Percentiles rank a stretch among this genome's conserved stretches.
phyloP scores from a whole-genome alignment of 257 asterid genomes.

The Ballota nigra region DNA sequence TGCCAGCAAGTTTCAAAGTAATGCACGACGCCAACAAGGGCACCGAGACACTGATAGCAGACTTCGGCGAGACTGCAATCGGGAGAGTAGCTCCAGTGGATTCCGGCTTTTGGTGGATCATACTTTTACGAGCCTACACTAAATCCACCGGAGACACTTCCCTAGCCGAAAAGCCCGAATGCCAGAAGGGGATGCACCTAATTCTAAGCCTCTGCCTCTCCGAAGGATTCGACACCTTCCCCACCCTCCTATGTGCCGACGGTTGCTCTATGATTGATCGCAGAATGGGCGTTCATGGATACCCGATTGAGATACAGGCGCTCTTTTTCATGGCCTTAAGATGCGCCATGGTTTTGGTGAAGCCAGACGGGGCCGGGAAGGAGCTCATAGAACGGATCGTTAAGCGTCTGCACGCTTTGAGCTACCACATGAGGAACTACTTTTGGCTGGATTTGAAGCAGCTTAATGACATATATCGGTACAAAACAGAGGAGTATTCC shows the following conservation, averaged over 20 bases:
- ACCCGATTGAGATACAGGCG: constrained; percentile 57
- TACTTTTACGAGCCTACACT: constrained; percentile 46
- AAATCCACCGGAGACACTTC: constrained; percentile 55
- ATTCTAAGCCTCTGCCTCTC: constrained; percentile 51
- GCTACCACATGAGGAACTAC: constrained; percentile 52
- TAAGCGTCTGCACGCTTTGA: constrained; percentile 50
- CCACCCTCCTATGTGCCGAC: constrained; percentile 55
- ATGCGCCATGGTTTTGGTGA: constrained; percentile 43
- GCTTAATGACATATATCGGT: constrained; percentile 49
- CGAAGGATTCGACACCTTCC: constrained; percentile 57
- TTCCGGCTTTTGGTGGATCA: constrained; percentile 62
- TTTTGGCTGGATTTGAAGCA: constrained; percentile 50
- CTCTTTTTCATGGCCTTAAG: constrained; percentile 56
- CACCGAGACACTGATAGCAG: constrained; percentile 48
- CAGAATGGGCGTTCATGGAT: constrained; percentile 58
- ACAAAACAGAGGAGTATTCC: constrained; percentile 54
- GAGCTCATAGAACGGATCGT: constrained; percentile 38
- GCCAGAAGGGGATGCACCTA: constrained; percentile 51
- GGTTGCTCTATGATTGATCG: constrained; percentile 61
- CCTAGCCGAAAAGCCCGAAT: constrained; percentile 51
- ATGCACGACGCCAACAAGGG: constrained; percentile 48
- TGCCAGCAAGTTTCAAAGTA: constrained; percentile 61
- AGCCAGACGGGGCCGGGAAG: constrained; percentile 42
- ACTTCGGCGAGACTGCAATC: constrained; percentile 56
- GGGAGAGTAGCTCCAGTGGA: constrained; percentile 62